Conservation (phyloP, 2,329 filamentous ascomycete species). For the Emergomyces pasteurianus region DNA sequence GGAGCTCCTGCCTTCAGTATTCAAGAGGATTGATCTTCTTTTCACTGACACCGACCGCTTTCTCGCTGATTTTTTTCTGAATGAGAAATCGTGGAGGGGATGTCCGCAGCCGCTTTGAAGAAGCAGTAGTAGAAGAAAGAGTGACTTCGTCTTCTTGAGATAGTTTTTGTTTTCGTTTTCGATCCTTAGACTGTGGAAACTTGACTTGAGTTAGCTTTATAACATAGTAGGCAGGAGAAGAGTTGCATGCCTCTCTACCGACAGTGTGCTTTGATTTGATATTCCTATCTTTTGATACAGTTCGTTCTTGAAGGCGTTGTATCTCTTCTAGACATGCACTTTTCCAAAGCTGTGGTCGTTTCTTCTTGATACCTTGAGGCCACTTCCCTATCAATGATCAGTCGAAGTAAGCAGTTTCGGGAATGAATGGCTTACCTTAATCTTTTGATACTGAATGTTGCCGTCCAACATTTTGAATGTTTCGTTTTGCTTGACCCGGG, state of each 20-base stretch:
- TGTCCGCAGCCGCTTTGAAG: neutral
- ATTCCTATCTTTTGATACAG: too few species aligned
- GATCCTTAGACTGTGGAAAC: slow-evolving; percentile 11
- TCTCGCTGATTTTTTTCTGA: neutral
- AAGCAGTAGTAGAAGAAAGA: neutral
- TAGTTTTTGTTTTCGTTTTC: slow-evolving; percentile 16
- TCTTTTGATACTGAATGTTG: too few species aligned
- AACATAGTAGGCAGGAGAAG: slow-evolving; percentile 11
- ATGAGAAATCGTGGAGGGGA: neutral
- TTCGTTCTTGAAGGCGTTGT: too few species aligned
- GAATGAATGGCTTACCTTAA: too few species aligned
- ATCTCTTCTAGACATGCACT: too few species aligned
- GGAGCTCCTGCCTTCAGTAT: slow-evolving; percentile 14
- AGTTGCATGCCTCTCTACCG: neutral
- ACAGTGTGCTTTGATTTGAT: too few species aligned
- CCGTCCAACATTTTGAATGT: too few species aligned
- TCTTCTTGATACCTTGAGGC: slow-evolving; percentile 16
- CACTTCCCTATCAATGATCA: slow-evolving; percentile 2
- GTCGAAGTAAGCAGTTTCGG: neutral
- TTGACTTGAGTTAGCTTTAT: slow-evolving; percentile 14
- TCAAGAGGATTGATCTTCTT: slow-evolving; percentile 15
- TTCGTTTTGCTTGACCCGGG: too few species aligned
- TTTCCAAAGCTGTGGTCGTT: slow-evolving; percentile 9
- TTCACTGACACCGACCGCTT: neutral
- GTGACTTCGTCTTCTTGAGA: too few species aligned